Percentiles rank a stretch among this genome's conserved stretches.
phyloP scores from a whole-genome alignment of 2,329 filamentous ascomycete genomes.

The Diaporthe sp. region DNA sequence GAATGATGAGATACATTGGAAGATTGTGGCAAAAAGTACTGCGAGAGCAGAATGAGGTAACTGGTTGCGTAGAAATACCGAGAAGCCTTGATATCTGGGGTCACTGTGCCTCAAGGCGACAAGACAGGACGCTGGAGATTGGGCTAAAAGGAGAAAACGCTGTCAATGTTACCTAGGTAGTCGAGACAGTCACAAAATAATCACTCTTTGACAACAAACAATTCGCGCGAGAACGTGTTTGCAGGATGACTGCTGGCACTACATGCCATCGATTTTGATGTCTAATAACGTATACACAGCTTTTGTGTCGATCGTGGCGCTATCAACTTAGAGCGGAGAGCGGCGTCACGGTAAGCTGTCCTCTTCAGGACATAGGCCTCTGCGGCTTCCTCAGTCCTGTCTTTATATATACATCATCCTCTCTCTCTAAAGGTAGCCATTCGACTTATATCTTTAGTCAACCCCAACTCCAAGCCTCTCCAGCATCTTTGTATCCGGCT shows the following conservation, averaged over 20 bases:
- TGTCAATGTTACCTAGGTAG: too few species aligned
- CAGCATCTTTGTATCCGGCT: background rate
- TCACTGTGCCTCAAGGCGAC: background rate
- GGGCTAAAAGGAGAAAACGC: too few species aligned
- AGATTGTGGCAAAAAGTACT: background rate
- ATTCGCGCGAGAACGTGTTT: background rate
- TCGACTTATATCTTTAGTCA: background rate
- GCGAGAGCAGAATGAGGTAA: background rate
- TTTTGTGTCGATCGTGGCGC: background rate
- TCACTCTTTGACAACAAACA: background rate
- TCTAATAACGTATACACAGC: conserved; percentile 16
- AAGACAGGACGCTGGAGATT: background rate
- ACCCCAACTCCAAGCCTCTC: background rate
- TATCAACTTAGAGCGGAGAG: background rate
- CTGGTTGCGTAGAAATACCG: background rate
- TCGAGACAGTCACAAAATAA: background rate
- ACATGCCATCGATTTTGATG: background rate
- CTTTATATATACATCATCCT: background rate
- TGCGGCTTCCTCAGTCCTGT: background rate
- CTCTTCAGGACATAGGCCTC: background rate
- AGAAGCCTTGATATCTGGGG: background rate
- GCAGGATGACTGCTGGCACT: background rate
- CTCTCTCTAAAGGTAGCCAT: background rate
- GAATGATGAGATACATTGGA: background rate
- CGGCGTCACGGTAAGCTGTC: background rate